phyloP scores from a whole-genome alignment of 177 flowering plant species.

The Tripterygium wilfordii region DNA sequence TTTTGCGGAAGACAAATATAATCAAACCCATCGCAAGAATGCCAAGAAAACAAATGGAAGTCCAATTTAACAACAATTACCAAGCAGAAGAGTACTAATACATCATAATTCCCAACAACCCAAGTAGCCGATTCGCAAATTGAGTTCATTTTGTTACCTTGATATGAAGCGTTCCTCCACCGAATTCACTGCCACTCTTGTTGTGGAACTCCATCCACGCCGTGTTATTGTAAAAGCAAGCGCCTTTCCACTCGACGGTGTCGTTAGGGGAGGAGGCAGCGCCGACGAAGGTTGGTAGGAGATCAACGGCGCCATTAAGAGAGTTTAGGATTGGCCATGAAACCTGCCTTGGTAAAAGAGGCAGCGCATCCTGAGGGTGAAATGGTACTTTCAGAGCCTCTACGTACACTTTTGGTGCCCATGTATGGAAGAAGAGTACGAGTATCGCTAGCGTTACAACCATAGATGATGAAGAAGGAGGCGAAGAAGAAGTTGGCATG shows the following conservation, averaged over 20 bases:
- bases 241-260: conserved; percentile 74
- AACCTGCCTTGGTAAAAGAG: conserved; percentile 59
- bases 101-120: background rate
- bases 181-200: conserved; percentile 58
- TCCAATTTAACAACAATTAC: background rate
- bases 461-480: background rate
- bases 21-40: no score
- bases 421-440: no score
- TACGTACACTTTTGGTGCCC: background rate
- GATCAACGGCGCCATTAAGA: conserved; percentile 54
- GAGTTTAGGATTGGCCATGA: conserved; percentile 78
- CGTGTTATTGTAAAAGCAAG: conserved; percentile 71
- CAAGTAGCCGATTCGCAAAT: no score
- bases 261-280: conserved; percentile 44
- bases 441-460: background rate
- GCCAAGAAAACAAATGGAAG: no score
- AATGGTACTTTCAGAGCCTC: conserved; percentile 38
- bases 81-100: background rate
- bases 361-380: conserved; percentile 57
- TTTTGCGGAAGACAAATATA: no score
- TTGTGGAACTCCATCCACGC: conserved; percentile 95
- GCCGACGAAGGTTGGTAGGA: conserved; percentile 82
- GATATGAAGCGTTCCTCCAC: conserved; percentile 93
- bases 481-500: background rate
- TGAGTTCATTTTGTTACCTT: conserved; percentile 34